Evolutionary conservation across 805 yeast genomes (phyloP).

Genomic region (Sugiyamaella smithiae): DNA sequence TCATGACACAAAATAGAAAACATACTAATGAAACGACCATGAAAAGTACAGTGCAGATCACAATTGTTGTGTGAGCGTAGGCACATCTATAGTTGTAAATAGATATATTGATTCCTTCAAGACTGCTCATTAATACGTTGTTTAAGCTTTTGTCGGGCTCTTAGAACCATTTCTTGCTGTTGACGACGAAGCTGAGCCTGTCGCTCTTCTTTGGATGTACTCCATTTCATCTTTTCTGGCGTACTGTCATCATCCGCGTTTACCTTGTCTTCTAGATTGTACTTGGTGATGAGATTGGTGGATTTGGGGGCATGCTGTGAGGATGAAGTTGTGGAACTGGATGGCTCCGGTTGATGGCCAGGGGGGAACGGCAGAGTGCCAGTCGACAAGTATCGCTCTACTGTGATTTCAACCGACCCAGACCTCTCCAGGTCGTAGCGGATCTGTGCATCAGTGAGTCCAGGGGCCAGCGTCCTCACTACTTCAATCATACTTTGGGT

Average conservation of each 20-base stretch:
- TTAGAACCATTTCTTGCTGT: slow-evolving; percentile 55
- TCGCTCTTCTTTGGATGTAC: slow-evolving; percentile 42
- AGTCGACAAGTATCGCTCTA: slow-evolving; percentile 63
- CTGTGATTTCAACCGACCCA: slow-evolving; percentile 69
- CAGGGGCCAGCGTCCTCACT: slow-evolving; percentile 81
- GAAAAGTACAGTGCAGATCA: too few species aligned
- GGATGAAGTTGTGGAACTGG: slow-evolving; percentile 15
- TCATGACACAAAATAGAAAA: too few species aligned
- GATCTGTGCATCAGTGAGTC: slow-evolving; percentile 65
- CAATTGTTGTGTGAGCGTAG: too few species aligned
- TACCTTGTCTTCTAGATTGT: slow-evolving; percentile 37
- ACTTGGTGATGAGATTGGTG: slow-evolving; percentile 42
- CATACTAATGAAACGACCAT: too few species aligned
- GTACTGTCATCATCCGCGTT: slow-evolving; percentile 8
- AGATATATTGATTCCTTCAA: too few species aligned
- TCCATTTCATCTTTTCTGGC: slow-evolving; percentile 37
- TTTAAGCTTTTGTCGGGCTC: slow-evolving; percentile 57
- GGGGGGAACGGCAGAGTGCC: slow-evolving; percentile 51
- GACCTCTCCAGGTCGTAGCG: slow-evolving; percentile 68
- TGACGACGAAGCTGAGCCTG: slow-evolving; percentile 45
- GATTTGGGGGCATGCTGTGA: neutral
- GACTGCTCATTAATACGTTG: too few species aligned
- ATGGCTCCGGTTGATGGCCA: slow-evolving; percentile 9
- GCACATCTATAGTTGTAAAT: too few species aligned
- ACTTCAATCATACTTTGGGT: slow-evolving; percentile 68